Evolutionary conservation across 208 protist species (phyloP).

Genomic region (Porcisia hertigi): DNA sequence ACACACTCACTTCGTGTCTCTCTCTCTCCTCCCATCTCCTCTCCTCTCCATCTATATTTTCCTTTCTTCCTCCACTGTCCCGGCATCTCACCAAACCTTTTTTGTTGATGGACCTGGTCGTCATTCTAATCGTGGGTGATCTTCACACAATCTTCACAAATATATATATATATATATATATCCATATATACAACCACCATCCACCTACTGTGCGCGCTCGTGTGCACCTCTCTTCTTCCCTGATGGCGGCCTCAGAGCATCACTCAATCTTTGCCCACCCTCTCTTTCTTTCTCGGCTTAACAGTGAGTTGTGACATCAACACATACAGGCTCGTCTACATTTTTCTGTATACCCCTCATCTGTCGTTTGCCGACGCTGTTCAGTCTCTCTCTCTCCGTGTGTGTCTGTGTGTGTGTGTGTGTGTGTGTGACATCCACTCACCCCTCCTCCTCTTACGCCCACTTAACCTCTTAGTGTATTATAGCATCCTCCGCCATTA

Average conservation of each 20-base stretch:
- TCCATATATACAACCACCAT: not conserved
- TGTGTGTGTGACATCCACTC: not conserved
- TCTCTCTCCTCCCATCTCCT: not conserved
- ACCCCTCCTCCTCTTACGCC: not conserved
- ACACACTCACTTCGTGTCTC: not conserved
- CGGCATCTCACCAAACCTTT: no score
- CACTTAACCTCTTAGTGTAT: not conserved
- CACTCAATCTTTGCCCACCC: not conserved
- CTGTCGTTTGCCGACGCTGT: not conserved
- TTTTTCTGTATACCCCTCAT: not conserved
- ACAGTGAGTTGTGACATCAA: not conserved
- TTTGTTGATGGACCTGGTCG: no score
- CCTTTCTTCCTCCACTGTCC: not conserved
- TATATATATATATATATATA: no score
- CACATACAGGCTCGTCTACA: not conserved
- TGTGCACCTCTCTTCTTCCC: not conserved
- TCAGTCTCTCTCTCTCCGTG: not conserved
- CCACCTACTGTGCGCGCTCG: not conserved
- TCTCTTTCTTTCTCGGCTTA: not conserved
- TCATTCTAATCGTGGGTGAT: not conserved
- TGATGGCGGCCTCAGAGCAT: slow-evolving; percentile 1
- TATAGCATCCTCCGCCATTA: not conserved
- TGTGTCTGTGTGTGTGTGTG: not conserved
- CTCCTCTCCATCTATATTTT: not conserved
- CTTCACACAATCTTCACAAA: no score